Evolutionary conservation across 768 basidiomycete species (phyloP), one percentile per base, ranked within the genome.

Genomic region (Candolleomyces eurysporus): DNA sequence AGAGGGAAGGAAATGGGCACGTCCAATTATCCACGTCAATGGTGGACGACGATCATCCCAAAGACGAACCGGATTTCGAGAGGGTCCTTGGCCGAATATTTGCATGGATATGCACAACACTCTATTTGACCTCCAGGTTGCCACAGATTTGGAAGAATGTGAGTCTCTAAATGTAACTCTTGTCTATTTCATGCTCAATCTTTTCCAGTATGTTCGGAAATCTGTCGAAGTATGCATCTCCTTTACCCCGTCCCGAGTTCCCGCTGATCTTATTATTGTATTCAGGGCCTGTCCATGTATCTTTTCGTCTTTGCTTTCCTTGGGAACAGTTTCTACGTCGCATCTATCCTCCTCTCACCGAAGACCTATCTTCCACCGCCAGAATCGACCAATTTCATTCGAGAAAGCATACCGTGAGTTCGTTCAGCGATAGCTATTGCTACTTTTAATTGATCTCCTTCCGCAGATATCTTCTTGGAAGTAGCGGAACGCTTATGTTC

Each of bases 101-200:
- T 58, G 96, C 97, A 9, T 99, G 97, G 97, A 69, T 89, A 19
- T 98, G 96, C 71, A 94, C 96, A 1, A 91, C 87, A 0, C 78
- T 98, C 16, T 99, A 99, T 73, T 78, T 99, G 40, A 98, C 96
- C 3, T 92, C 91, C 3, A 86, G 97, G 61, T 75, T 99, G 67
- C 97, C 97, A 21, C 97, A 99, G 73, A 97, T 99, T 64, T 98
- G 97, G 97, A 96, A 96, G 75, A 98, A 98, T 69, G 96, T 97
- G 73, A 72, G 94, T 86, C 1, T 42, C 54, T n/a, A 36, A 5
- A 58, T 42, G 26, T 16, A 26, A 40, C 55, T 48, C 32, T 21
- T 54, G 10, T 62, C 52, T 22, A 21, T 54, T 21, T 48, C 49
- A 42, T 42, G 42, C 55, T 51, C 36, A 60, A 62, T 7, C 62